These are phyloP conservation scores for Picea abies DNA, from an alignment of 83 land plant species.

Conservation along the genomic window DNA sequence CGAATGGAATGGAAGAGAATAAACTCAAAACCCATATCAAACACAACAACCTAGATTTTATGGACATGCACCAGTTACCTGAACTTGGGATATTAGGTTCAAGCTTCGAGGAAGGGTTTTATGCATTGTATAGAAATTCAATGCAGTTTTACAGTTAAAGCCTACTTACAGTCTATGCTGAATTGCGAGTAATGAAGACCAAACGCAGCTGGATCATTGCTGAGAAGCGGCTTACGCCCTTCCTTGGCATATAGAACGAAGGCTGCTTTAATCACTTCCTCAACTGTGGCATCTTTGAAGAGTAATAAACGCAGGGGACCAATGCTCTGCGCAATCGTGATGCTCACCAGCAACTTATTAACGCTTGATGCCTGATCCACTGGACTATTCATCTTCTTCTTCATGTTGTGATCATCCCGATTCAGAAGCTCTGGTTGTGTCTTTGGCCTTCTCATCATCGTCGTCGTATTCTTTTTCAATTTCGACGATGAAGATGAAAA, in stretches of 20 bases:
- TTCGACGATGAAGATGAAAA: background rate
- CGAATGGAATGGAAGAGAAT: too few species aligned
- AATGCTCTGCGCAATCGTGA: slow-evolving; percentile 35
- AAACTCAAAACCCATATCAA: too few species aligned
- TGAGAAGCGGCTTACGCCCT: slow-evolving; percentile 41
- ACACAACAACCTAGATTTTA: too few species aligned
- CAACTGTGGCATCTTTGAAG: slow-evolving; percentile 34
- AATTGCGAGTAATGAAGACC: slow-evolving; percentile 52
- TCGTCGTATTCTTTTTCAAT: background rate
- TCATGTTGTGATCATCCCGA: background rate
- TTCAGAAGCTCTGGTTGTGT: slow-evolving; percentile 3
- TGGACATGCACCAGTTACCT: too few species aligned
- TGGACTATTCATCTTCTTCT: background rate
- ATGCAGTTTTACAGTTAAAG: background rate
- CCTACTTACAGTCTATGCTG: slow-evolving; percentile 36
- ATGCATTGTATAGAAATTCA: too few species aligned
- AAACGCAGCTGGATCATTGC: slow-evolving; percentile 16
- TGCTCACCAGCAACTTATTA: slow-evolving; percentile 40
- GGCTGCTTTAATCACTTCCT: slow-evolving; percentile 34
- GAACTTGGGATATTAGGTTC: too few species aligned
- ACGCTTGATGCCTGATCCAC: background rate
- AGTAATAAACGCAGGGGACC: slow-evolving; percentile 43
- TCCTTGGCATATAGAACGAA: slow-evolving; percentile 36
- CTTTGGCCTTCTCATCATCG: slow-evolving; percentile 6
- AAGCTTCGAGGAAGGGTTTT: too few species aligned